phyloP scores from a whole-genome alignment of 768 basidiomycete genomes.

The Fomitopsis serialis region DNA sequence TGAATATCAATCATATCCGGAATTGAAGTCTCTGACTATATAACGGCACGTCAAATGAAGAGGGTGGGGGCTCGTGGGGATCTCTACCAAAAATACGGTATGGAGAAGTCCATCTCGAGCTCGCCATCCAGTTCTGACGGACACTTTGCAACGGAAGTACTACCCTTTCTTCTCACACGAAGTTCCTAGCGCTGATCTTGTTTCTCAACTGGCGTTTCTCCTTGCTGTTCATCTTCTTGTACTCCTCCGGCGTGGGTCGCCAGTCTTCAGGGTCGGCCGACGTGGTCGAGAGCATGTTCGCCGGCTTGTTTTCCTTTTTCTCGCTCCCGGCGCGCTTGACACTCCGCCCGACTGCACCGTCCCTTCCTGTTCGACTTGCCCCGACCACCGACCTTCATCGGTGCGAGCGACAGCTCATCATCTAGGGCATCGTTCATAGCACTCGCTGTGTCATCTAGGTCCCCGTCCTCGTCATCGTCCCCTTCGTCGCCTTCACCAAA shows the following conservation, averaged over 20 bases:
- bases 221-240: constrained; percentile 91
- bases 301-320: constrained; percentile 29
- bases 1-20: background rate
- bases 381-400: constrained; percentile 48
- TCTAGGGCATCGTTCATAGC: constrained; percentile 20
- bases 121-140: too few relatives aligned
- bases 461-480: constrained; percentile 26
- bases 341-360: constrained; percentile 73
- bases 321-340: constrained; percentile 47
- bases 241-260: constrained; percentile 87
- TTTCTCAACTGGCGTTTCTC: constrained; percentile 95
- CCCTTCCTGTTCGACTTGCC: constrained; percentile 38
- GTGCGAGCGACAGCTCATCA: constrained; percentile 42
- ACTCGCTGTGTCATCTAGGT: constrained; percentile 15
- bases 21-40: too few relatives aligned
- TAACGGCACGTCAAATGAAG: too few relatives aligned
- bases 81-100: too few relatives aligned
- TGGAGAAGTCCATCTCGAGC: too few relatives aligned
- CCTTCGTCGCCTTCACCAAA: constrained; percentile 34
- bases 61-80: background rate
- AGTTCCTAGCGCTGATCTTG: constrained; percentile 95
- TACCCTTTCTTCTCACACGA: constrained; percentile 93
- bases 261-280: constrained; percentile 62
- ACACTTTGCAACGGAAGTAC: too few relatives aligned
- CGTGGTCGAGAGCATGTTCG: constrained; percentile 17